phyloP scores from a whole-genome alignment of 2,329 filamentous ascomycete genomes.

The Colletotrichum sp. region DNA sequence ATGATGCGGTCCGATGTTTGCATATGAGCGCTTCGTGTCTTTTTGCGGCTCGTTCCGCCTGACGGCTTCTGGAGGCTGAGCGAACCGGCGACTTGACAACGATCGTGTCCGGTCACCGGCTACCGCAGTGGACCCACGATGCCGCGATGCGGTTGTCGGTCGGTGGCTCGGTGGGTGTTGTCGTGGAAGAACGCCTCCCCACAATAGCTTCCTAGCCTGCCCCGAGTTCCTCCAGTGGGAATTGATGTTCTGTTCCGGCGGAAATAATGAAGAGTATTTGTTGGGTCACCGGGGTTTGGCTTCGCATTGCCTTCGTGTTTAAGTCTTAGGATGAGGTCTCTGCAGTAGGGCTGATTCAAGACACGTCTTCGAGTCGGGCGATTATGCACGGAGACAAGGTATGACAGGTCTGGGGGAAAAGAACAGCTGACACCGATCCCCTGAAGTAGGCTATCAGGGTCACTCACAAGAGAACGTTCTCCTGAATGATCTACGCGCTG shows the following conservation, averaged over 20 bases:
- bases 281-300: neutral
- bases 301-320: neutral
- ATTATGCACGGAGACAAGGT: neutral
- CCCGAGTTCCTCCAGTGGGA: neutral
- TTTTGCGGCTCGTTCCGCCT: neutral
- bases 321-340: neutral
- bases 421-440: neutral
- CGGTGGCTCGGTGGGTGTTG: neutral
- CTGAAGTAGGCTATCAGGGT: neutral
- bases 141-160: constrained; percentile 13
- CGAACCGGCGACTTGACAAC: neutral
- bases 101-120: neutral
- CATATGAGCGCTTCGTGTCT: neutral
- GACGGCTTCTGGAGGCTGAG: neutral
- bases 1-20: neutral
- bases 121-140: constrained; percentile 2
- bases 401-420: neutral
- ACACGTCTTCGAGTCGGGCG: neutral
- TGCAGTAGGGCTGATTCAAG: neutral
- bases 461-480: neutral
- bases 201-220: neutral
- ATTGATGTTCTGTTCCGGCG: neutral
- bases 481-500: neutral
- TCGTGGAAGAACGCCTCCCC: neutral
- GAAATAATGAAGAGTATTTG: neutral